phyloP scores from a whole-genome alignment of 208 protist species.

The Leishmania turanica region DNA sequence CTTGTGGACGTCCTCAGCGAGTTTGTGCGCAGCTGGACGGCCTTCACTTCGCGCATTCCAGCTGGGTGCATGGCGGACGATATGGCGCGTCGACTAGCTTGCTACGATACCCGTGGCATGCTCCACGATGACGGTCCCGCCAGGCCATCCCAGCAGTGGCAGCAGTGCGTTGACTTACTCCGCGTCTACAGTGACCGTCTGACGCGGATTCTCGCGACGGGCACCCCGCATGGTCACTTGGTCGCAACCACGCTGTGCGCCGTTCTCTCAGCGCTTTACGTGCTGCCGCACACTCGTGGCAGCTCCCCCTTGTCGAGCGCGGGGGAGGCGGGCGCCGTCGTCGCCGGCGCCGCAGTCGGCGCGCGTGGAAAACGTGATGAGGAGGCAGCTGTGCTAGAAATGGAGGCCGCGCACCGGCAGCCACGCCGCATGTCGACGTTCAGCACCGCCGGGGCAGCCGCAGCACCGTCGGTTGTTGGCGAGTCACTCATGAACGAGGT shows the following conservation, averaged over 20 bases:
- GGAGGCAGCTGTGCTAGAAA: constrained; percentile 19
- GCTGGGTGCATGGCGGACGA: constrained; percentile 6
- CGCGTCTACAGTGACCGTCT: constrained; percentile 34
- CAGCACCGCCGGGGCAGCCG: background rate
- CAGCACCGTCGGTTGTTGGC: background rate
- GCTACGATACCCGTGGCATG: constrained; percentile 20
- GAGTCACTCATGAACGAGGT: constrained; percentile 28
- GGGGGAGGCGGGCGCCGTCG: background rate
- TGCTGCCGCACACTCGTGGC: constrained; percentile 39
- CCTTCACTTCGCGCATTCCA: constrained; percentile 14
- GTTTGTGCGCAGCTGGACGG: constrained; percentile 29
- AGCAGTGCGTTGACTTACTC: constrained; percentile 24
- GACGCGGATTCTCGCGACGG: constrained; percentile 43
- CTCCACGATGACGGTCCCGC: background rate
- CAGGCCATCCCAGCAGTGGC: constrained; percentile 12
- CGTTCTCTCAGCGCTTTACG: constrained; percentile 49
- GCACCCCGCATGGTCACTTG: constrained; percentile 51
- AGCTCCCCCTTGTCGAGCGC: constrained; percentile 1
- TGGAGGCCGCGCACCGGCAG: constrained; percentile 17
- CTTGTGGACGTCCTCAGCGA: constrained; percentile 25
- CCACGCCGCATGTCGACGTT: background rate
- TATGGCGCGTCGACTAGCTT: constrained; percentile 8
- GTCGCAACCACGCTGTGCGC: constrained; percentile 50
- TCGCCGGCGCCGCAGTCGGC: background rate
- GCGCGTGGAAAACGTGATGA: constrained; percentile 23